Evolutionary conservation across 2,329 filamentous ascomycete species (phyloP).

Genomic region (Thelonectria discophora): DNA sequence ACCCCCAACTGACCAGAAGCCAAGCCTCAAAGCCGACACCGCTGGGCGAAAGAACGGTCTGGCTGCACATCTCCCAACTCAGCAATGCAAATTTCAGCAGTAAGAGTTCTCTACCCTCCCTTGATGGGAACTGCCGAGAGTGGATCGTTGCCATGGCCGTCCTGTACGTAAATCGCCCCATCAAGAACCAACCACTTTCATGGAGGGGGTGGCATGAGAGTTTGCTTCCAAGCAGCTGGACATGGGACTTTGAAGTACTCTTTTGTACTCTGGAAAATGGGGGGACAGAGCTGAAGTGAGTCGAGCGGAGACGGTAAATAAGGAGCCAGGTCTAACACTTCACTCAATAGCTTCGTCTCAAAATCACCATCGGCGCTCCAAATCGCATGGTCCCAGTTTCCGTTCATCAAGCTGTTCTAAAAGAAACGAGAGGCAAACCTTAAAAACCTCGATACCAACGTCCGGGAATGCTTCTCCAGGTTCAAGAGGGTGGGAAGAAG

Average conservation of each 20-base stretch:
- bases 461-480: slow-evolving; percentile 1
- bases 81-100: not conserved
- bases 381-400: not conserved
- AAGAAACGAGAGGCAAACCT: not conserved
- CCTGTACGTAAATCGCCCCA: slow-evolving; percentile 26
- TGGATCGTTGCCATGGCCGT: slow-evolving; percentile 19
- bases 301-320: not conserved
- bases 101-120: slow-evolving; percentile 3
- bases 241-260: not conserved
- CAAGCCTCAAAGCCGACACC: not conserved
- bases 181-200: slow-evolving; percentile 14
- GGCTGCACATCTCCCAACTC: not conserved
- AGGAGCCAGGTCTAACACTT: not conserved
- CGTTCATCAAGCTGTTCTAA: not conserved
- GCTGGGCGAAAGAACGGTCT: not conserved
- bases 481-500: not conserved
- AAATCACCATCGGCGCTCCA: not conserved
- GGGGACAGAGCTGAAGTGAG: not conserved
- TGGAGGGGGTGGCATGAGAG: slow-evolving; percentile 16
- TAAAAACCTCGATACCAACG: slow-evolving; percentile 10
- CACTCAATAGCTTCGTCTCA: not conserved
- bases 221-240: not conserved
- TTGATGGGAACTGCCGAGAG: slow-evolving; percentile 17
- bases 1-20: not conserved
- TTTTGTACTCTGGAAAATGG: not conserved